phyloP scores from a whole-genome alignment of 2,329 filamentous ascomycete species.

The Botryotinia narcissicola region DNA sequence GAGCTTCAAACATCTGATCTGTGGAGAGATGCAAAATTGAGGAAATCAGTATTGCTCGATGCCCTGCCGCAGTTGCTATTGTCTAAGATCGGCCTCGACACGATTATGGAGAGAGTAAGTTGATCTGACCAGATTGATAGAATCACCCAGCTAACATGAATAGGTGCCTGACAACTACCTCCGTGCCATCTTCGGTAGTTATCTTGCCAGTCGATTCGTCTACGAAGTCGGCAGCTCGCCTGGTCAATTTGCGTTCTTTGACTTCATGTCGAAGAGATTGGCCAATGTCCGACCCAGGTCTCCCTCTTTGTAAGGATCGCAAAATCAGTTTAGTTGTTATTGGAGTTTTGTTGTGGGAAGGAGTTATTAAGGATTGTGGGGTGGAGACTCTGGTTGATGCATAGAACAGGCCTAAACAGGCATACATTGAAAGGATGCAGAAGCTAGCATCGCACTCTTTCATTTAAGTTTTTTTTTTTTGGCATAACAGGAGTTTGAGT shows the following conservation, averaged over 20 bases:
- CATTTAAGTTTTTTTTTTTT: background rate
- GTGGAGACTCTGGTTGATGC: background rate
- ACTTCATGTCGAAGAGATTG: slow-evolving; percentile 53
- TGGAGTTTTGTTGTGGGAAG: background rate
- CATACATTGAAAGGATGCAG: background rate
- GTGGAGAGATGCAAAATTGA: slow-evolving; percentile 79
- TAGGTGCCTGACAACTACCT: slow-evolving; percentile 88
- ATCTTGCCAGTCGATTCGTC: slow-evolving; percentile 90
- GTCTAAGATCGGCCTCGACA: slow-evolving; percentile 86
- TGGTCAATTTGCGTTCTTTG: slow-evolving; percentile 97
- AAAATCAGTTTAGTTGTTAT: background rate
- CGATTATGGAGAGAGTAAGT: slow-evolving; percentile 74
- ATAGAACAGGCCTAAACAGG: background rate
- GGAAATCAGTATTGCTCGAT: slow-evolving; percentile 75
- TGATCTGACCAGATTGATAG: background rate
- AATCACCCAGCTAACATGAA: slow-evolving; percentile 6
- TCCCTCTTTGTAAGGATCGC: background rate
- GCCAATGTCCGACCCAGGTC: slow-evolving; percentile 18
- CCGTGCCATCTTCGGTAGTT: slow-evolving; percentile 92
- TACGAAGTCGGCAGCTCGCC: slow-evolving; percentile 92
- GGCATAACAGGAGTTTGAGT: background rate
- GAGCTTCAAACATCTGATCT: slow-evolving; percentile 91
- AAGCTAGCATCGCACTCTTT: background rate
- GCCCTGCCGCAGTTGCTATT: slow-evolving; percentile 82
- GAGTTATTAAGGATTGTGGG: background rate